These are phyloP conservation scores for Russula virescens DNA, from an alignment of 768 basidiomycete species.

Conservation along the genomic window DNA sequence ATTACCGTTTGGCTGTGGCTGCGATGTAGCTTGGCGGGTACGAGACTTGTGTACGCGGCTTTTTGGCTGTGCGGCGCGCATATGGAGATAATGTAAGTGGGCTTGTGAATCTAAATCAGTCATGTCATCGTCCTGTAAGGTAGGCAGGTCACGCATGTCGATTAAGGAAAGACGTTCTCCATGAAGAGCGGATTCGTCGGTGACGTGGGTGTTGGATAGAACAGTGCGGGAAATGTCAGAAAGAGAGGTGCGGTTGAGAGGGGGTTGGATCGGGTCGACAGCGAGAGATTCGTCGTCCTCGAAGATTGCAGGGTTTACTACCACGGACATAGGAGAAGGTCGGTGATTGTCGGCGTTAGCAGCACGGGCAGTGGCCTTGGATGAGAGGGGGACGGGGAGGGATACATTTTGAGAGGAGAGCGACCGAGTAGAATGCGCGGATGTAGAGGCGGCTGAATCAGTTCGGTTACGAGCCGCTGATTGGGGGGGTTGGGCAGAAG, in stretches of 20 bases:
- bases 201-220: slow-evolving; percentile 11
- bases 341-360: slow-evolving; percentile 6
- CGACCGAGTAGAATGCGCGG: slow-evolving; percentile 29
- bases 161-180: slow-evolving; percentile 31
- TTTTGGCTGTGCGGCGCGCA: slow-evolving; percentile 14
- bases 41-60: slow-evolving; percentile 3
- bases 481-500: slow-evolving; percentile 15
- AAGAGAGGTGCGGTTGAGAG: slow-evolving; percentile 27
- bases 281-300: slow-evolving; percentile 30
- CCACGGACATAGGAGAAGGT: slow-evolving; percentile 20
- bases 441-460: slow-evolving; percentile 23
- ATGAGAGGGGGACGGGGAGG: slow-evolving; percentile 24
- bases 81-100: slow-evolving; percentile 8
- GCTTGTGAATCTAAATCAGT: slow-evolving; percentile 15
- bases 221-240: slow-evolving; percentile 27
- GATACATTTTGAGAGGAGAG: slow-evolving; percentile 24
- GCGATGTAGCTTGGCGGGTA: slow-evolving; percentile 6
- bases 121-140: slow-evolving; percentile 28
- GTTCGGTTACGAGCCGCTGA: slow-evolving; percentile 16
- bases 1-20: slow-evolving; percentile 1
- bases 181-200: slow-evolving; percentile 12
- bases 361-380: not conserved
- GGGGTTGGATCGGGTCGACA: not conserved
- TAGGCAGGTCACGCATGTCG: slow-evolving; percentile 31
- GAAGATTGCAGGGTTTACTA: slow-evolving; percentile 28